Conservation (phyloP, 2,329 filamentous ascomycete species). For the Alternaria sp. region DNA sequence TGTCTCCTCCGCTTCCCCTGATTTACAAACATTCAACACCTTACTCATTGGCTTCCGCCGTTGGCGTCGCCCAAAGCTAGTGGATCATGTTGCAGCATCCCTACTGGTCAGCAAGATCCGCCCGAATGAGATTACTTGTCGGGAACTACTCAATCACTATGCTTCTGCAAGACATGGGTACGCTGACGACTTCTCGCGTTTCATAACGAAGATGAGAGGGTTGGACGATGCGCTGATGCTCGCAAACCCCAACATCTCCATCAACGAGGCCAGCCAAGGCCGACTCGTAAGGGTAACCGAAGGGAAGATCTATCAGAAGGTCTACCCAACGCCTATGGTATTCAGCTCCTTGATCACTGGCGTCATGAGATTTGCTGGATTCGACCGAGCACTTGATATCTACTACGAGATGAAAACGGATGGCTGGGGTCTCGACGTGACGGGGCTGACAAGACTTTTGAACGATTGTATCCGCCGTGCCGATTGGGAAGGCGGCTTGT, state of each 20-base stretch:
- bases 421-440: slow-evolving; percentile 57
- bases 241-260: slow-evolving; percentile 49
- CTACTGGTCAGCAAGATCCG: slow-evolving; percentile 52
- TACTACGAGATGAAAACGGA: slow-evolving; percentile 55
- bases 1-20: slow-evolving; percentile 67
- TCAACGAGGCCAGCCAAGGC: slow-evolving; percentile 43
- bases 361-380: slow-evolving; percentile 56
- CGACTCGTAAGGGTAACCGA: slow-evolving; percentile 38
- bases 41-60: slow-evolving; percentile 70
- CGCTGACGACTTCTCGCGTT: slow-evolving; percentile 47
- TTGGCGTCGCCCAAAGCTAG: slow-evolving; percentile 36
- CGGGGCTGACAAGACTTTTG: slow-evolving; percentile 52
- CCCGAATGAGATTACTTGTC: slow-evolving; percentile 57
- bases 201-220: slow-evolving; percentile 56
- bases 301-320: slow-evolving; percentile 53
- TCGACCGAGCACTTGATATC: slow-evolving; percentile 54
- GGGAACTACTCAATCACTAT: slow-evolving; percentile 54
- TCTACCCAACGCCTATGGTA: slow-evolving; percentile 56
- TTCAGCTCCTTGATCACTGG: slow-evolving; percentile 55
- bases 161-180: slow-evolving; percentile 36
- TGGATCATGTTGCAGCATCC: slow-evolving; percentile 42
- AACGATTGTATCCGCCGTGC: slow-evolving; percentile 51
- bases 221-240: slow-evolving; percentile 51
- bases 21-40: slow-evolving; percentile 74
- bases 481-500: slow-evolving; percentile 48